phyloP scores from a whole-genome alignment of 106 monocot genomes.

The Apostasia shenzhenica region DNA sequence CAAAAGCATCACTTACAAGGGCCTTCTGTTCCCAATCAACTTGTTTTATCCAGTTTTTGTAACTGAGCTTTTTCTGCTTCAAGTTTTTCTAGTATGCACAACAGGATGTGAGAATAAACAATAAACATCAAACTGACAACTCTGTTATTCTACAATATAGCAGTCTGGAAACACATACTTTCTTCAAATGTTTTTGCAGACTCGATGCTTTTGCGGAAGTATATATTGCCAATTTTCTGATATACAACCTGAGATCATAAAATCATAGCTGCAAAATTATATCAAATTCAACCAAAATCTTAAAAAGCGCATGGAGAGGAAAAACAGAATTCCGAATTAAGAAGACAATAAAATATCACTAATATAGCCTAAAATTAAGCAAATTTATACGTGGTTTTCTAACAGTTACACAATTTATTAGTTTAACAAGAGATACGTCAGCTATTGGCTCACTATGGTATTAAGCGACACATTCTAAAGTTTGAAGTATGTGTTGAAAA shows the following conservation, averaged over 20 bases:
- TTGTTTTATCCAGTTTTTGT: constrained; percentile 20
- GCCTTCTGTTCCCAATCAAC: neutral
- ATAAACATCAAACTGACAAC: neutral
- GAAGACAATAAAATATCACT: too few species aligned
- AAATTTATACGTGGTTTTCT: too few species aligned
- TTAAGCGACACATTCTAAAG: too few species aligned
- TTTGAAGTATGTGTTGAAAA: too few species aligned
- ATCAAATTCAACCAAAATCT: too few species aligned
- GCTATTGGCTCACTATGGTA: too few species aligned
- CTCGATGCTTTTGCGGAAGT: constrained; percentile 33
- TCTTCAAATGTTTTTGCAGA: constrained; percentile 26
- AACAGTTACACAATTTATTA: too few species aligned
- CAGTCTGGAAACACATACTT: constrained; percentile 16
- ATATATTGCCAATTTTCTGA: constrained; percentile 38
- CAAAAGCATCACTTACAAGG: neutral
- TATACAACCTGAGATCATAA: constrained; percentile 33
- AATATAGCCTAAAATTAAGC: too few species aligned
- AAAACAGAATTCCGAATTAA: too few species aligned
- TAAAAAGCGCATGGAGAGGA: too few species aligned
- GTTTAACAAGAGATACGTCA: too few species aligned
- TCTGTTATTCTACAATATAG: neutral
- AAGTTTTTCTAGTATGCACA: constrained; percentile 32
- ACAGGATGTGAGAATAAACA: neutral
- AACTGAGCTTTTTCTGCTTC: constrained; percentile 27
- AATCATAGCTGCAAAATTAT: neutral